Evolutionary conservation across 2,329 filamentous ascomycete species (phyloP).

Genomic region (Verticillium albo-atrum): DNA sequence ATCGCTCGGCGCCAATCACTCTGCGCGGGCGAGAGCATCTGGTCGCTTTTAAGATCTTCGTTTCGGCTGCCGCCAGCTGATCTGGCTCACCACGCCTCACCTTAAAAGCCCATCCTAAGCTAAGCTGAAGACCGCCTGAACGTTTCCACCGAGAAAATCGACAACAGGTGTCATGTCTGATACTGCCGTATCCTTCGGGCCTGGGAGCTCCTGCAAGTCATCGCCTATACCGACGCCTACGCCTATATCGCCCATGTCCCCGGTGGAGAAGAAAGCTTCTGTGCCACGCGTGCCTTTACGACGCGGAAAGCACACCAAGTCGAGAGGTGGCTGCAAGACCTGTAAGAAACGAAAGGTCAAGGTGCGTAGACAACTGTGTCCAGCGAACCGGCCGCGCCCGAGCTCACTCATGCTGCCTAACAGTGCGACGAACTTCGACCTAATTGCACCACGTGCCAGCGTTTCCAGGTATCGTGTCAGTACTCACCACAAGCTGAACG

Average conservation of each 20-base stretch:
- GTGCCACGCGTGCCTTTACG: background rate
- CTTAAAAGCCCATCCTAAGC: background rate
- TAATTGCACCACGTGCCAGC: slow-evolving; percentile 1
- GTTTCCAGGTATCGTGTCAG: background rate
- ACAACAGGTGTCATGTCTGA: background rate
- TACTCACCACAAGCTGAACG: background rate
- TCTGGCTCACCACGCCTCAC: background rate
- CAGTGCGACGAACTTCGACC: slow-evolving; percentile 4
- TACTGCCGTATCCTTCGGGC: background rate
- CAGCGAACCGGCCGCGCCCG: background rate
- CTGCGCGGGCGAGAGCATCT: no score
- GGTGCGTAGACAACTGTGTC: background rate
- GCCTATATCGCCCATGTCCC: background rate
- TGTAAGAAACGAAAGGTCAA: slow-evolving; percentile 12
- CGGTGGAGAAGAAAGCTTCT: background rate
- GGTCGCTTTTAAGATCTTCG: no score
- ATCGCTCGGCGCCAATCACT: no score
- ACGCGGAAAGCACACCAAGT: slow-evolving; percentile 5
- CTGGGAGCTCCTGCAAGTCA: background rate
- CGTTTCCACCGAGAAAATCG: background rate
- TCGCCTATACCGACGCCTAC: background rate
- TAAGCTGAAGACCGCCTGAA: background rate
- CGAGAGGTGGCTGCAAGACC: slow-evolving; percentile 13
- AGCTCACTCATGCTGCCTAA: background rate
- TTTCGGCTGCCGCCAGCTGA: no score